Base-by-base conservation (phyloP, 768 basidiomycete genomes). In the Fibroporia radiculosa region DNA sequence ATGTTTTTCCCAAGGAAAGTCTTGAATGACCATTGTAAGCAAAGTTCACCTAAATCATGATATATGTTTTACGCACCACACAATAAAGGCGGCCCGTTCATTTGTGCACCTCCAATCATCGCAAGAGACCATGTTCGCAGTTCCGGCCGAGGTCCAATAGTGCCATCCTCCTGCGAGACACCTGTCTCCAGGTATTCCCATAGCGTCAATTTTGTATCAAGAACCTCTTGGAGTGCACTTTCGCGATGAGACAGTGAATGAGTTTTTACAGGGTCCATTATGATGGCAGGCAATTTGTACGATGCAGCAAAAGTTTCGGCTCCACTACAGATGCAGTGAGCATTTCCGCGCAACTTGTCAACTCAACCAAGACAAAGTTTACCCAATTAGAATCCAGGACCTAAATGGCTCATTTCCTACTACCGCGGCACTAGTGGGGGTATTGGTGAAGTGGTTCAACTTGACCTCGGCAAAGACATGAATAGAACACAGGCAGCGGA, bases 1-100 rank as follows among this genome's bases (percentile, higher is more conserved):
- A 6, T 44, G 42, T n/a, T 20, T n/a, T 3, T 42, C 23, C 51
- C 51, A 52, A 1, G 51, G 51, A 33, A 38, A 52, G 34, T 49
- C 48, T 49, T 40, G 23, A 13, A 32, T 26, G 22, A 37, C 24
- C 3, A 3, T 12, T n/a, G 19, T 4, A 28, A 13, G 42, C 26
- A n/a, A 25, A 6, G 6, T 10, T n/a, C 12, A 5, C 22, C 19
- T 22, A 32, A 26, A 6, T 7, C 32, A 12, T 22, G 7, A 27
- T 31, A 4, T 14, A 10, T 31, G 18, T 4, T 19, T n/a, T 10
- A 3, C 38, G 38, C 27, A 8, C 46, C 51, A 34, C 18, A 39
- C 37, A 31, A 39, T 24, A 42, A 19, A 18, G 41, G 44, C 2
- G 26, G 34, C 8, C 12, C 44, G 4, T 44, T 3, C 43, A 20